These are phyloP conservation scores for Heimioporus retisporus DNA, from an alignment of 1,284 basidiomycete genomes.

Conservation along the genomic window DNA sequence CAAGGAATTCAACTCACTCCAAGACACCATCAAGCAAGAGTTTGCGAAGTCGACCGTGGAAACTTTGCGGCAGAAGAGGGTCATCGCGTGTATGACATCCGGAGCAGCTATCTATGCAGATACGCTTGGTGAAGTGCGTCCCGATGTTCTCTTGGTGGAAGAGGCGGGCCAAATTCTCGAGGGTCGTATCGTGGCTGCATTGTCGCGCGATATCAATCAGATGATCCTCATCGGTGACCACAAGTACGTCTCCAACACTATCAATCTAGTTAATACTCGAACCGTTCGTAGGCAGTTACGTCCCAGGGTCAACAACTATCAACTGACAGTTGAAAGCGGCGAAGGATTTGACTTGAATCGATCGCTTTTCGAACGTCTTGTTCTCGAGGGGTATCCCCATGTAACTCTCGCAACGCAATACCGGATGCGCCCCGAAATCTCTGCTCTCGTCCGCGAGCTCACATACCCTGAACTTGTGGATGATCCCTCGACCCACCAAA, in stretches of 20 bases:
- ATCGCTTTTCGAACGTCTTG: conserved; percentile 73
- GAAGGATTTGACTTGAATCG: conserved; percentile 71
- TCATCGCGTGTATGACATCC: conserved; percentile 75
- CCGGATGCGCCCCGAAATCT: conserved; percentile 77
- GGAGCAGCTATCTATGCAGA: conserved; percentile 68
- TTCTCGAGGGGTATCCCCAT: conserved; percentile 69
- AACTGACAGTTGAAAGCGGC: conserved; percentile 71
- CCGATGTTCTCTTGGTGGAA: conserved; percentile 68
- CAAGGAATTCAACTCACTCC: conserved; percentile 50
- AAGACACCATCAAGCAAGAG: conserved; percentile 46
- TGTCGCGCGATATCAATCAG: conserved; percentile 56
- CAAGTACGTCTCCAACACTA: conserved; percentile 54
- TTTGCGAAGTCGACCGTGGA: conserved; percentile 46
- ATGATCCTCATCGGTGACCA: conserved; percentile 77
- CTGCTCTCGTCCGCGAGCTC: conserved; percentile 62
- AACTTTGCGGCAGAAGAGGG: conserved; percentile 55
- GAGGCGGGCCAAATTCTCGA: conserved; percentile 79
- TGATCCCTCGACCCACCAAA: conserved; percentile 55
- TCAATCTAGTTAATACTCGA: background rate
- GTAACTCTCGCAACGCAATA: conserved; percentile 63
- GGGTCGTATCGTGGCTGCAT: conserved; percentile 68
- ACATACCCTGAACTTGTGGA: conserved; percentile 73
- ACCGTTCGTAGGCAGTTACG: conserved; percentile 63
- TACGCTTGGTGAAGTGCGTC: conserved; percentile 52
- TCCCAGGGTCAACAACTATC: conserved; percentile 73